Percentiles rank a stretch among this genome's conserved stretches.
Evolutionary conservation across 139 green algal genomes (phyloP).

Genomic region (Picochlorum sp.): DNA sequence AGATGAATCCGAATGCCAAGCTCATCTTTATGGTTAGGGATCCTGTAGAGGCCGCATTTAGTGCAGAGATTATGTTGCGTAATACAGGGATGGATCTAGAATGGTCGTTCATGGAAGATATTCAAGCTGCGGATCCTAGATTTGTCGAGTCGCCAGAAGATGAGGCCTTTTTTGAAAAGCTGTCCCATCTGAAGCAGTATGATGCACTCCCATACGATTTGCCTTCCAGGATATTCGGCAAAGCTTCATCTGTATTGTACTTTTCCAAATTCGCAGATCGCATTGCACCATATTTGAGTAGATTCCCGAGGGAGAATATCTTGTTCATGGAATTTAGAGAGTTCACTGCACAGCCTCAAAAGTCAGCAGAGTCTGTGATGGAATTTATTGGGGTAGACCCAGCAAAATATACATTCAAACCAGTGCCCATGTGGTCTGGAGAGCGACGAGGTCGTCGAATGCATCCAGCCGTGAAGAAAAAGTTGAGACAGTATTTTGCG

Average conservation of each 20-base stretch:
- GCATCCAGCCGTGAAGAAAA: constrained; percentile 31
- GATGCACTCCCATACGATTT: constrained; percentile 45
- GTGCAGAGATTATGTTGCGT: constrained; percentile 56
- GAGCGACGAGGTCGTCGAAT: constrained; percentile 34
- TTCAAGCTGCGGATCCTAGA: constrained; percentile 26
- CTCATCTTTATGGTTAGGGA: constrained; percentile 69
- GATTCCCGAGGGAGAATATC: constrained; percentile 52
- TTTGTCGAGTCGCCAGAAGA: constrained; percentile 27
- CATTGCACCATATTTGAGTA: constrained; percentile 48
- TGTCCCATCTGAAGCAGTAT: constrained; percentile 26
- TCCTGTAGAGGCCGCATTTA: constrained; percentile 52
- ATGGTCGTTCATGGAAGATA: constrained; percentile 46
- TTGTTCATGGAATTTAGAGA: constrained; percentile 67
- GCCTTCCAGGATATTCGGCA: constrained; percentile 38
- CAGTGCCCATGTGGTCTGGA: constrained; percentile 38
- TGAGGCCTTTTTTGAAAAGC: constrained; percentile 20
- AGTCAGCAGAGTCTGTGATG: constrained; percentile 36
- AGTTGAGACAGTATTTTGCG: constrained; percentile 31
- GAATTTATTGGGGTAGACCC: constrained; percentile 56
- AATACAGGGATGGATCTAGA: constrained; percentile 58
- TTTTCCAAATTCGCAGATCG: constrained; percentile 44
- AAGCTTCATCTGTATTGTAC: constrained; percentile 31
- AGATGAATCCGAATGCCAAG: constrained; percentile 61
- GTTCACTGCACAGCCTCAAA: constrained; percentile 43
- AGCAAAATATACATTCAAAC: constrained; percentile 22